Conservation (phyloP, 1,284 basidiomycete species). For the Lignosus rhinocerotis region DNA sequence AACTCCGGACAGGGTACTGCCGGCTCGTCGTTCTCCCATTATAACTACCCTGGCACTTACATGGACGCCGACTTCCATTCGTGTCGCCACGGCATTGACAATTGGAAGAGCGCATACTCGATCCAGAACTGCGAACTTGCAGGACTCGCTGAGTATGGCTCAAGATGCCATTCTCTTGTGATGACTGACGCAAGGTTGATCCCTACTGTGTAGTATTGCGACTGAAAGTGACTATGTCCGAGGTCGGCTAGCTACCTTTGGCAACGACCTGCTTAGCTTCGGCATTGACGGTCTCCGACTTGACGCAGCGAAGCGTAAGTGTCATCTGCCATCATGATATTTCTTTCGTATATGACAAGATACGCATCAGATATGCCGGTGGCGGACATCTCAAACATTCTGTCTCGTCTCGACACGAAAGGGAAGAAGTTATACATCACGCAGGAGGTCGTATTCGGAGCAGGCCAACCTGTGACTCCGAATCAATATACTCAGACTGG, state of each 20-base stretch:
- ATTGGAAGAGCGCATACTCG: constrained; percentile 52
- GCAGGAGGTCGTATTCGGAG: constrained; percentile 59
- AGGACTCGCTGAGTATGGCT: constrained; percentile 56
- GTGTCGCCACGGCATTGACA: constrained; percentile 60
- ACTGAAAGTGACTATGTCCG: constrained; percentile 67
- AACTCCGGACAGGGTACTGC: constrained; percentile 48
- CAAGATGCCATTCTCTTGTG: neutral
- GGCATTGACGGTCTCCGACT: constrained; percentile 66
- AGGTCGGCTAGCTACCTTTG: constrained; percentile 53
- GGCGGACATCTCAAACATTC: constrained; percentile 55
- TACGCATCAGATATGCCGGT: constrained; percentile 49
- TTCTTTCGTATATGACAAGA: neutral
- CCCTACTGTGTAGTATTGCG: constrained; percentile 41
- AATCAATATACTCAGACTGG: constrained; percentile 56
- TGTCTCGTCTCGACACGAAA: constrained; percentile 39
- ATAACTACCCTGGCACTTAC: constrained; percentile 59
- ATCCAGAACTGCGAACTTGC: constrained; percentile 62
- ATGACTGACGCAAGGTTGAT: neutral
- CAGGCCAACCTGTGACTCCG: constrained; percentile 53
- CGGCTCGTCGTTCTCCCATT: constrained; percentile 54
- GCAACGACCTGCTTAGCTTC: constrained; percentile 59
- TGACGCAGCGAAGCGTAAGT: constrained; percentile 66
- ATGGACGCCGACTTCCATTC: constrained; percentile 60
- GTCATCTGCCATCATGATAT: neutral
- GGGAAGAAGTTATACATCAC: constrained; percentile 49